Evolutionary conservation across 2,329 filamentous ascomycete species (phyloP).

Genomic region (Aureobasidium subglaciale): DNA sequence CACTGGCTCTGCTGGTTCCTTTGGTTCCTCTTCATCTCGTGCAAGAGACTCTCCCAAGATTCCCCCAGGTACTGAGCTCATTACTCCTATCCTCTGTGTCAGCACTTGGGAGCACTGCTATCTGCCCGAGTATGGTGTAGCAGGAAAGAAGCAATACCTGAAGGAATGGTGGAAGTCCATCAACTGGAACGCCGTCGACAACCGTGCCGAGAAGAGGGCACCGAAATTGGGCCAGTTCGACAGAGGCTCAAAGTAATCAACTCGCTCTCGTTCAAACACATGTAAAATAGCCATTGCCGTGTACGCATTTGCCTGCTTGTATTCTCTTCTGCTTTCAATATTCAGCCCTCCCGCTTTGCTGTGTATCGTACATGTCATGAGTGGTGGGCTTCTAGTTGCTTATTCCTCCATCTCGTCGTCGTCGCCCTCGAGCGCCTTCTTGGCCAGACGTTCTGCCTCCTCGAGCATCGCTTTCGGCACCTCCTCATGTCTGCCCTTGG

Average conservation of each 20-base stretch:
- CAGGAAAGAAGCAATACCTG: conserved; percentile 69
- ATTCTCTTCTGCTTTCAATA: not conserved
- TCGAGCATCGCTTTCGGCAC: conserved; percentile 85
- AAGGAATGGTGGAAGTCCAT: conserved; percentile 81
- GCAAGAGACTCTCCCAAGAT: conserved; percentile 31
- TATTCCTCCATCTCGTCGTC: conserved; percentile 91
- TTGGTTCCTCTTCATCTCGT: conserved; percentile 28
- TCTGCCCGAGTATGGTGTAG: conserved; percentile 71
- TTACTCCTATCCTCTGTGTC: conserved; percentile 76
- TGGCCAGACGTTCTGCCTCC: conserved; percentile 87
- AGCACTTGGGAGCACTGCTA: conserved; percentile 97
- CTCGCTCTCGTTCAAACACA: not conserved
- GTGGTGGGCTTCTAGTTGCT: not conserved
- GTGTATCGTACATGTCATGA: conserved; percentile 17
- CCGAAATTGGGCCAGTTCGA: not conserved
- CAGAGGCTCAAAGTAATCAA: not conserved
- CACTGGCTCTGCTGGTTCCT: conserved; percentile 34
- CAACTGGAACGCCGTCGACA: conserved; percentile 68
- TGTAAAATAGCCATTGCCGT: conserved; percentile 13
- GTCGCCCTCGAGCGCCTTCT: conserved; percentile 80
- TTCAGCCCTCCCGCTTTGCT: not conserved
- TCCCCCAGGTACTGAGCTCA: conserved; percentile 59
- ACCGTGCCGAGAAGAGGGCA: not conserved
- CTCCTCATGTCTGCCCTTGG: conserved; percentile 86
- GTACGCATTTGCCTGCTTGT: conserved; percentile 8